Percentiles rank a stretch among this genome's conserved stretches.
These are phyloP conservation scores for Rosa rugosa DNA, from an alignment of 306 rosid species.

Conservation along the genomic window DNA sequence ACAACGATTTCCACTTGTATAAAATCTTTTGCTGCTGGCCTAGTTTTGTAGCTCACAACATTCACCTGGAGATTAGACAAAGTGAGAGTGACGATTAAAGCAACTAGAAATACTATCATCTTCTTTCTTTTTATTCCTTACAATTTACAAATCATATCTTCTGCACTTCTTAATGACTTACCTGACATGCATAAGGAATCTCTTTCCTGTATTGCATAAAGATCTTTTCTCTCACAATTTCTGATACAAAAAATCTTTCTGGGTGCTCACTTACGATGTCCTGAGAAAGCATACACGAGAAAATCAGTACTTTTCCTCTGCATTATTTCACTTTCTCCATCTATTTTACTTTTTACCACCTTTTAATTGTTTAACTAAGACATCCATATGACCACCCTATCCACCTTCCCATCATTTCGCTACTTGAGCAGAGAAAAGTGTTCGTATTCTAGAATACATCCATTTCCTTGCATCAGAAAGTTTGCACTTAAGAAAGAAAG, in stretches of 20 bases:
- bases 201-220: constrained; percentile 90
- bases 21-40: constrained; percentile 87
- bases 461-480: background rate
- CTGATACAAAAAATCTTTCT: constrained; percentile 89
- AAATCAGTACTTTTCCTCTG: constrained; percentile 22
- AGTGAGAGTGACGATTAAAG: background rate
- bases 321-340: background rate
- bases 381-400: background rate
- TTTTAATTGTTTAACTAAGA: background rate
- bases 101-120: background rate
- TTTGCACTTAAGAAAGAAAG: too few species aligned
- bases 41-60: constrained; percentile 80
- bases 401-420: background rate
- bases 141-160: background rate
- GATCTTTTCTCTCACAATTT: constrained; percentile 92
- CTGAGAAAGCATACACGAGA: constrained; percentile 48
- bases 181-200: constrained; percentile 96
- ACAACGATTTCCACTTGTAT: constrained; percentile 88
- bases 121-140: background rate
- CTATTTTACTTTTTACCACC: background rate
- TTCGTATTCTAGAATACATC: background rate
- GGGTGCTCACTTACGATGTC: constrained; percentile 96
- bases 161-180: constrained; percentile 25
- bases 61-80: constrained; percentile 61
- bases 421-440: background rate